A percentile compares a stretch with the other conserved stretches of the same genome.
Conservation (phyloP, 805 yeast genomes). For the Cyberlindnera suaveolens region DNA sequence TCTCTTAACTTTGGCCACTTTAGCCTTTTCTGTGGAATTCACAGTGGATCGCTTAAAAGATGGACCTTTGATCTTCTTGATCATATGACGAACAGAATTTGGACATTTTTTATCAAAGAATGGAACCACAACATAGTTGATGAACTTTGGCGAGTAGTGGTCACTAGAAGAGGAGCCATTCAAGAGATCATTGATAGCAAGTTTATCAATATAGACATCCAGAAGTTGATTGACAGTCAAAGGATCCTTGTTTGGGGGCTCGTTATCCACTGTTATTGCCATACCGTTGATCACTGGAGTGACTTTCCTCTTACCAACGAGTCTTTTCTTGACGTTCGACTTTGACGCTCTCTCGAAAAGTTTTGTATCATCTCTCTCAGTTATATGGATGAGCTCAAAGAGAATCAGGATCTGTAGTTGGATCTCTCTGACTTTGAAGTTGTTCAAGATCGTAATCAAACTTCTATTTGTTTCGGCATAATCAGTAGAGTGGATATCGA, state of each 20-base stretch:
- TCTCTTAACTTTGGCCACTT: constrained; percentile 3
- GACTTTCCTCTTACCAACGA: constrained; percentile 26
- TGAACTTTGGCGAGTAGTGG: constrained; percentile 31
- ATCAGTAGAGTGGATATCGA: constrained; percentile 19
- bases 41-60: constrained; percentile 11
- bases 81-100: constrained; percentile 35
- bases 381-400: constrained; percentile 36
- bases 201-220: constrained; percentile 43
- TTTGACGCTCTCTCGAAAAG: constrained; percentile 23
- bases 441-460: constrained; percentile 27
- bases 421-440: constrained; percentile 48
- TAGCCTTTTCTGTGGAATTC: neutral
- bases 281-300: constrained; percentile 36
- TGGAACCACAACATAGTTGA: constrained; percentile 47
- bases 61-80: constrained; percentile 40
- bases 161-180: constrained; percentile 8
- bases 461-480: constrained; percentile 24
- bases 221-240: constrained; percentile 28
- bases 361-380: constrained; percentile 30
- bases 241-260: neutral
- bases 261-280: constrained; percentile 23
- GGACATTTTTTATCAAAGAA: constrained; percentile 47
- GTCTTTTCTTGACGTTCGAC: constrained; percentile 11
- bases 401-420: constrained; percentile 46
- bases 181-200: constrained; percentile 48